Evolutionary conservation across 441 rosid species (phyloP), one percentile per base, ranked within the genome.

Genomic region (Dalechampia spathulata): DNA sequence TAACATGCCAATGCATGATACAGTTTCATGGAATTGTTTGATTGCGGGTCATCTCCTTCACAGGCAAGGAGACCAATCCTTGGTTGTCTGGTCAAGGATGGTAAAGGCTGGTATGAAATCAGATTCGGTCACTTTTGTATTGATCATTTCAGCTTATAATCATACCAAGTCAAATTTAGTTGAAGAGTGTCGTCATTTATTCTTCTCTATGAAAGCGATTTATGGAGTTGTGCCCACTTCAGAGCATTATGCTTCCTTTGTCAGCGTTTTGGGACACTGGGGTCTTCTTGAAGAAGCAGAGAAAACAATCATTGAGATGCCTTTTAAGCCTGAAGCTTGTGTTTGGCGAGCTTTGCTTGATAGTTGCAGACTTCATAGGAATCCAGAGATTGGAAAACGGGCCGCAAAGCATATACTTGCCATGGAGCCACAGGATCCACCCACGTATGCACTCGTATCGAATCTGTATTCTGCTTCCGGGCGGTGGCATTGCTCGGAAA

Each of bases 391-490:
- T 0, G 93, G 84, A 2, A 86, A 77, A 69, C 73, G 81, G 3
- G 76, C 73, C 26, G 73, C 77, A 11, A 88, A 77, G 74, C 85
- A 41, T n/a, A 62, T 88, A 53, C 72, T 88, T 48, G 67, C 76
- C 0, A 71, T 66, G 65, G 71, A 78, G 51, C 93, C 90, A 0
- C 77, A 63, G 11, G 89, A 65, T 62, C 83, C 96, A 13, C 77
- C 87, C n/a, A 80, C 84, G 0, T 86, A 67, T 60, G 71, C 80
- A 28, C 91, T 91, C 25, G 65, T 83, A 3, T 76, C 95, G 58
- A 91, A 91, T 71, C 72, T 88, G 46, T 91, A 88, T 72, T 81
- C 95, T 19, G 85, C 96, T 49, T 84, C 93, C 1, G 96, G 98
- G 44, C 70, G 90, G 51, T 84, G 93, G 93, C 85, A 80, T 62